phyloP scores from a whole-genome alignment of 306 rosid genomes.

The Rosa lucieae region DNA sequence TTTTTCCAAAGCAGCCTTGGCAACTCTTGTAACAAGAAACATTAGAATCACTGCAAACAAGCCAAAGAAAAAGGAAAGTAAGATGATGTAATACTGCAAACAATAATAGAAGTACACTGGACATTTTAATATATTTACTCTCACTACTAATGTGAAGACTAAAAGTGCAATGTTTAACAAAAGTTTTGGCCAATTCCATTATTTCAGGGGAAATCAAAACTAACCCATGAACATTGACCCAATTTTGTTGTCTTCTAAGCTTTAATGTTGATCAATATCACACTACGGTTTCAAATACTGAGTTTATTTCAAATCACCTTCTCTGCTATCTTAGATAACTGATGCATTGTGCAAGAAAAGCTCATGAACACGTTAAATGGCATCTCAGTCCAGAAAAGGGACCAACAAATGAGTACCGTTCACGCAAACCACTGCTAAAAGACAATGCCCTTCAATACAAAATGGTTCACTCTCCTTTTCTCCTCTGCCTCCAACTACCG shows the following conservation, averaged over 20 bases:
- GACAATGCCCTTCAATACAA: not conserved
- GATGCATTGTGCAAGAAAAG: not conserved
- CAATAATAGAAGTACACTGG: too few species aligned
- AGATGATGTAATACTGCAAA: not conserved
- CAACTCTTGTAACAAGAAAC: slow-evolving; percentile 72
- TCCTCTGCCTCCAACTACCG: not conserved
- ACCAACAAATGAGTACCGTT: not conserved
- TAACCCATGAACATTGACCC: not conserved
- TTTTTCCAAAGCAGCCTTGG: slow-evolving; percentile 78
- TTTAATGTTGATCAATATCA: not conserved
- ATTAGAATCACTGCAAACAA: slow-evolving; percentile 63
- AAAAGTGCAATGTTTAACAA: not conserved
- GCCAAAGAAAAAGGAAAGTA: slow-evolving; percentile 24
- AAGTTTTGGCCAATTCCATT: not conserved
- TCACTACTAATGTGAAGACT: not conserved
- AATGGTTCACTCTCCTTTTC: not conserved
- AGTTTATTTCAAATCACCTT: not conserved
- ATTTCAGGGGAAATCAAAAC: not conserved
- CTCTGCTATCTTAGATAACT: not conserved
- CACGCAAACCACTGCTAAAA: not conserved
- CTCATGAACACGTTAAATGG: not conserved
- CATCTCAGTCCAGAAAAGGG: not conserved
- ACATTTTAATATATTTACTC: not conserved
- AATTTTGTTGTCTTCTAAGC: not conserved
- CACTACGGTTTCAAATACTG: not conserved